Evolutionary conservation across 116 monocot genomes (phyloP).

Genomic region (Phalaenopsis hybrid): DNA sequence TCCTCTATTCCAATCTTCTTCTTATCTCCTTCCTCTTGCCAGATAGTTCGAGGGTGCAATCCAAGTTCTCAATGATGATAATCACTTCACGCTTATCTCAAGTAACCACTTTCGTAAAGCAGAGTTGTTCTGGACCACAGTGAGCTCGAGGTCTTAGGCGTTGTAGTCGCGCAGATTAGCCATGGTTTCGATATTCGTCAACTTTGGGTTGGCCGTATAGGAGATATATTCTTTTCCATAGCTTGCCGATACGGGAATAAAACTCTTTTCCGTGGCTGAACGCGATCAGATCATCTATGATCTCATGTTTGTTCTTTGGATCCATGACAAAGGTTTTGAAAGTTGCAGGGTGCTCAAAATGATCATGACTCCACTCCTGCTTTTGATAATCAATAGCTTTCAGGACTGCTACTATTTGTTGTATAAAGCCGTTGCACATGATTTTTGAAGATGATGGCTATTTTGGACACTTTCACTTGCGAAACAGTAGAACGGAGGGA

Average conservation of each 20-base stretch:
- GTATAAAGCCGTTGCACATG: conserved; percentile 38
- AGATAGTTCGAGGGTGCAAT: no score
- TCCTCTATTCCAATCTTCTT: conserved; percentile 4
- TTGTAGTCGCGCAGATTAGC: neutral
- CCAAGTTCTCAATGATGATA: no score
- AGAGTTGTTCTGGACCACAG: no score
- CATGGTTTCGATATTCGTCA: conserved; percentile 61
- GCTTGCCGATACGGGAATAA: conserved; percentile 51
- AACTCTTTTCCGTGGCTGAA: conserved; percentile 47
- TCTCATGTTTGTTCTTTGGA: conserved; percentile 28
- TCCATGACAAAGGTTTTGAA: conserved; percentile 65
- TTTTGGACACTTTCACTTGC: no score
- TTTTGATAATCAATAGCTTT: neutral
- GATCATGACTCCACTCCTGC: conserved; percentile 40
- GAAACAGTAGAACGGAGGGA: no score
- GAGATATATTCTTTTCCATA: conserved; percentile 69
- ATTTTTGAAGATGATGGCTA: conserved; percentile 15
- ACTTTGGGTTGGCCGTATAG: conserved; percentile 71
- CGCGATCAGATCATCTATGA: conserved; percentile 28
- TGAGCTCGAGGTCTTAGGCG: no score
- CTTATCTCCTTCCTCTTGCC: no score
- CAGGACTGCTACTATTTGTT: conserved; percentile 8
- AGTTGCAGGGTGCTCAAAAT: conserved; percentile 53
- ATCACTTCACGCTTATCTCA: no score
- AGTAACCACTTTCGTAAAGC: no score